Percentiles rank a stretch among this genome's conserved stretches.
Conservation (phyloP, 805 yeast genomes). For the Candida ficus region DNA sequence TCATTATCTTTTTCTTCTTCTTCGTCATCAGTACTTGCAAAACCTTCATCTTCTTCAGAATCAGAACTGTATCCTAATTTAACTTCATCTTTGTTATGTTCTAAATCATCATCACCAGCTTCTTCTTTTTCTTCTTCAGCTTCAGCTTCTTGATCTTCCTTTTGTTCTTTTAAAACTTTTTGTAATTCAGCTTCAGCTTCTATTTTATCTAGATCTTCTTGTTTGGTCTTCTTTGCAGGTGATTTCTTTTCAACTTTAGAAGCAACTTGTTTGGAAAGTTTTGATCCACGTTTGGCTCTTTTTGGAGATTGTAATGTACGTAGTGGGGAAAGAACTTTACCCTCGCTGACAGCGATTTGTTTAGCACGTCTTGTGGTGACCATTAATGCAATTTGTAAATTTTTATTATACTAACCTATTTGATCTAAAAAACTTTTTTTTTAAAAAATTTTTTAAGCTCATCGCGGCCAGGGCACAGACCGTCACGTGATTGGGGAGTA, state of each 20-base stretch:
- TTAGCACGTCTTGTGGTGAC: constrained; percentile 7
- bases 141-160: constrained; percentile 7
- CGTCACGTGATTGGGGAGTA: background rate
- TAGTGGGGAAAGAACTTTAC: constrained; percentile 6
- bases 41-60: constrained; percentile 12
- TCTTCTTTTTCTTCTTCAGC: constrained; percentile 9
- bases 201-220: constrained; percentile 15
- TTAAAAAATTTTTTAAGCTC: background rate
- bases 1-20: constrained; percentile 28
- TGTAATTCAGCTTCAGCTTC: background rate
- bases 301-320: constrained; percentile 7
- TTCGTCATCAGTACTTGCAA: constrained; percentile 18
- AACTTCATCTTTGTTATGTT: no score
- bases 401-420: no score
- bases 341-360: constrained; percentile 6
- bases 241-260: background rate
- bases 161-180: background rate
- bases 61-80: no score
- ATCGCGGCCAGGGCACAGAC: background rate
- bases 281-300: constrained; percentile 8
- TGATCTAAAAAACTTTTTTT: background rate
- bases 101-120: no score
- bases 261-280: background rate
- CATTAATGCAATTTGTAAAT: no score
- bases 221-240: constrained; percentile 15